phyloP scores from a whole-genome alignment of 2,329 filamentous ascomycete species.

The Aspergillus costaricaensis region DNA sequence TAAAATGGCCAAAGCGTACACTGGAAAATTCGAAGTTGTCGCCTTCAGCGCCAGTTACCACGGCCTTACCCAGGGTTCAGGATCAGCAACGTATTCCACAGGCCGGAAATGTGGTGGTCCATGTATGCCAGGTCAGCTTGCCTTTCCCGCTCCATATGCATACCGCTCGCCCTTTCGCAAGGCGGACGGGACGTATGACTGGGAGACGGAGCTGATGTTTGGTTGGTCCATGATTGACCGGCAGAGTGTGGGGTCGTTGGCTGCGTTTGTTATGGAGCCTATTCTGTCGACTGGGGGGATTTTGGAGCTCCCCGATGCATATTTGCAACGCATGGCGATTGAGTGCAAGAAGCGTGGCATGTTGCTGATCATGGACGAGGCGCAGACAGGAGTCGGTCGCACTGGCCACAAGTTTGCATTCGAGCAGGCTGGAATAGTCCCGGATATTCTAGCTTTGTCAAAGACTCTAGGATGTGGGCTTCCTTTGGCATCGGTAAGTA shows the following conservation, averaged over 20 bases:
- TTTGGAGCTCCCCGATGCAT: slow-evolving; percentile 60
- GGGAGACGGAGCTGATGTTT: slow-evolving; percentile 65
- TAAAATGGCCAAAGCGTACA: slow-evolving; percentile 64
- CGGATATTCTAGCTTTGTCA: slow-evolving; percentile 61
- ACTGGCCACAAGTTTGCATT: slow-evolving; percentile 63
- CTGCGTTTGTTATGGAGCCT: slow-evolving; percentile 64
- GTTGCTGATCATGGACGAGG: slow-evolving; percentile 62
- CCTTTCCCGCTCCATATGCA: slow-evolving; percentile 61
- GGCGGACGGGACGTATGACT: slow-evolving; percentile 63
- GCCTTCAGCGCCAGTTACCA: slow-evolving; percentile 62
- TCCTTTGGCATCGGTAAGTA: slow-evolving; percentile 60
- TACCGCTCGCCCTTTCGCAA: slow-evolving; percentile 64
- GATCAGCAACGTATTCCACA: slow-evolving; percentile 47
- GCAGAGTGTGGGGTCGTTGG: slow-evolving; percentile 62
- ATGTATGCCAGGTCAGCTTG: slow-evolving; percentile 57
- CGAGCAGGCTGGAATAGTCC: slow-evolving; percentile 52
- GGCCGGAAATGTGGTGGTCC: slow-evolving; percentile 27
- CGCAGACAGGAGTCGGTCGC: slow-evolving; percentile 60
- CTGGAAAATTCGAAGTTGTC: slow-evolving; percentile 66
- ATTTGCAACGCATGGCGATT: slow-evolving; percentile 57
- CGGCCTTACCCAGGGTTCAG: slow-evolving; percentile 59
- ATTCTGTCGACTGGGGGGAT: slow-evolving; percentile 63
- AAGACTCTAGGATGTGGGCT: slow-evolving; percentile 65
- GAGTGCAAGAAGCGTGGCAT: slow-evolving; percentile 59
- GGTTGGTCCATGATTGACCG: slow-evolving; percentile 63